Conservation (phyloP, 495 filamentous ascomycete genomes). For the Trichoderma virens region DNA sequence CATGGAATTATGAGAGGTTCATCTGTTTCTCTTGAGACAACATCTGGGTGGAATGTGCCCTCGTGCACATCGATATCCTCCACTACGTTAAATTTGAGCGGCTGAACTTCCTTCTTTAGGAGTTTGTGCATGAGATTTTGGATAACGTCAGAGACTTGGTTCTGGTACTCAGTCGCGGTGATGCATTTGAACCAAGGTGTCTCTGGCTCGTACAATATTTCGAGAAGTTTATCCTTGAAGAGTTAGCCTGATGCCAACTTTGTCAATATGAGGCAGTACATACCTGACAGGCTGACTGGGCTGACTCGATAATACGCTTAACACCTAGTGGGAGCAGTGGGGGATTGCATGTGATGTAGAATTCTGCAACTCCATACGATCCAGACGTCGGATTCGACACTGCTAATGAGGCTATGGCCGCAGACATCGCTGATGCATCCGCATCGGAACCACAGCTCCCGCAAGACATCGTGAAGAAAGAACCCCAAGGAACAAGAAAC, state of each 20-base stretch:
- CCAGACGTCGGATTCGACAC: too few relatives aligned
- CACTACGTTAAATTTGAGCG: background rate
- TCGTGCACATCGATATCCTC: background rate
- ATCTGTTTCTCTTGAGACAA: background rate
- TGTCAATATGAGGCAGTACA: background rate
- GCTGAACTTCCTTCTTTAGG: background rate
- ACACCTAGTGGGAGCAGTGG: background rate
- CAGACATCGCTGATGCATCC: too few relatives aligned
- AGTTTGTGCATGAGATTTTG: background rate
- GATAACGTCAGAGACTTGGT: background rate
- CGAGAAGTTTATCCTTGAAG: background rate
- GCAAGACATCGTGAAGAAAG: too few relatives aligned
- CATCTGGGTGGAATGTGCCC: background rate
- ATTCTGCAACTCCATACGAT: background rate
- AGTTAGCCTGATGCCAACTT: background rate
- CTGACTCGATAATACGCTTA: too few relatives aligned
- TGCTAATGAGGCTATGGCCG: too few relatives aligned
- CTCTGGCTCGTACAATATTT: constrained; percentile 7
- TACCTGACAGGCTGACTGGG: background rate
- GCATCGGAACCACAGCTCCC: too few relatives aligned
- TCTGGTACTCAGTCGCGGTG: background rate
- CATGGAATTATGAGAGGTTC: background rate
- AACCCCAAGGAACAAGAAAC: too few relatives aligned
- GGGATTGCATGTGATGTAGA: constrained; percentile 4
- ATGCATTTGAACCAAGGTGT: constrained; percentile 7